Conservation (phyloP, 2,329 filamentous ascomycete genomes). For the Curvularia hawaiiensis region DNA sequence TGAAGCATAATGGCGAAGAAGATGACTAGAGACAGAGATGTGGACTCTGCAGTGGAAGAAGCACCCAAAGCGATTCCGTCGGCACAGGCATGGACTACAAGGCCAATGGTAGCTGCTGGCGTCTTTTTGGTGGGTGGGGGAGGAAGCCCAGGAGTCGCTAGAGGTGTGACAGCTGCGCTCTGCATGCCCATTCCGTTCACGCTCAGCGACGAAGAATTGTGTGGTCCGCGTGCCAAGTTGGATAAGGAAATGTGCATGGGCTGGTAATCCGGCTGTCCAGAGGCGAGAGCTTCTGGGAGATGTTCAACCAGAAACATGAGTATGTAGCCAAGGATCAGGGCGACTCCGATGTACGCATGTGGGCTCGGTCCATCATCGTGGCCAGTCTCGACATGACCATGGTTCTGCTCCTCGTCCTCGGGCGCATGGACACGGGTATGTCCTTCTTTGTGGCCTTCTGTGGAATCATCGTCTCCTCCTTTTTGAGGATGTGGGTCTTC, state of each 20-base stretch:
- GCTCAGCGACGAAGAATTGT: constrained; percentile 46
- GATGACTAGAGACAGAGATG: constrained; percentile 80
- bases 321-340: constrained; percentile 85
- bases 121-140: constrained; percentile 34
- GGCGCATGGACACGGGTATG: constrained; percentile 45
- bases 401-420: constrained; percentile 46
- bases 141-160: constrained; percentile 46
- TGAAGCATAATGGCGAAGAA: constrained; percentile 98
- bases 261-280: constrained; percentile 65
- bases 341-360: constrained; percentile 83
- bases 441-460: constrained; percentile 45
- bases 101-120: constrained; percentile 72
- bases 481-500: constrained; percentile 39
- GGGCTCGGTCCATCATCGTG: constrained; percentile 53
- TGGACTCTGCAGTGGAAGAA: constrained; percentile 67
- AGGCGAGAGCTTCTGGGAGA: constrained; percentile 40
- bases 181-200: constrained; percentile 38
- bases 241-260: constrained; percentile 89
- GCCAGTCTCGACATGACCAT: constrained; percentile 50
- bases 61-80: constrained; percentile 96
- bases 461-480: constrained; percentile 47
- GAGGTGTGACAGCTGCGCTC: constrained; percentile 31
- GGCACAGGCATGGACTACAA: constrained; percentile 95
- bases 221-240: constrained; percentile 66
- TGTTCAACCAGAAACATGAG: constrained; percentile 94